phyloP scores from a whole-genome alignment of 345 rosid genomes.

The Acer campestre region DNA sequence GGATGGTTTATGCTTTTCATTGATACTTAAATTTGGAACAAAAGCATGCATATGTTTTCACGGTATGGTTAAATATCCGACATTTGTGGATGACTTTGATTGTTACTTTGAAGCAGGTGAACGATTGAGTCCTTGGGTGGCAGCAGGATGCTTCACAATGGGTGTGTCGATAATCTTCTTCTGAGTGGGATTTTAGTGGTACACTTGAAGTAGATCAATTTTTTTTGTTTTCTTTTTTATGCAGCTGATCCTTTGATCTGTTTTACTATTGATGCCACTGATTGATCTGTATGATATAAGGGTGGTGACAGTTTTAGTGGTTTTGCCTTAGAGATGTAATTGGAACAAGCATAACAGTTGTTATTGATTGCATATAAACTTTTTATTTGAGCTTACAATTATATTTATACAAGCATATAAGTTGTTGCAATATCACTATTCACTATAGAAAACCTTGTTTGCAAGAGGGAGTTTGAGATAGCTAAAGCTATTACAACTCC shows the following conservation, averaged over 20 bases:
- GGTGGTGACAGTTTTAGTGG: not conserved
- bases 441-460: not conserved
- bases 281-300: slow-evolving; percentile 5
- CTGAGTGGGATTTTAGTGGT: slow-evolving; percentile 34
- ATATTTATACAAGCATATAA: not conserved
- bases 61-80: not conserved
- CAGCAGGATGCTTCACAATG: slow-evolving; percentile 87
- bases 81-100: not conserved
- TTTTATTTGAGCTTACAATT: not conserved
- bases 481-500: not conserved
- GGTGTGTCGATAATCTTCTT: slow-evolving; percentile 89
- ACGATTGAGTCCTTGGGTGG: slow-evolving; percentile 95
- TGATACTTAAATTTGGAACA: not conserved
- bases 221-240: slow-evolving; percentile 19
- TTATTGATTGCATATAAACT: slow-evolving; percentile 7
- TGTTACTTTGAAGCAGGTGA: slow-evolving; percentile 58
- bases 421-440: not conserved
- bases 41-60: not conserved
- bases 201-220: slow-evolving; percentile 23
- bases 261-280: not conserved
- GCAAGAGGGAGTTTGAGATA: not conserved
- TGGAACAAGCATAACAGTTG: not conserved
- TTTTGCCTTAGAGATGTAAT: slow-evolving; percentile 9
- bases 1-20: not conserved
- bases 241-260: not conserved